These are phyloP conservation scores for Exophiala phaeomuriformis DNA, from an alignment of 2,329 filamentous ascomycete genomes.

Conservation along the genomic window DNA sequence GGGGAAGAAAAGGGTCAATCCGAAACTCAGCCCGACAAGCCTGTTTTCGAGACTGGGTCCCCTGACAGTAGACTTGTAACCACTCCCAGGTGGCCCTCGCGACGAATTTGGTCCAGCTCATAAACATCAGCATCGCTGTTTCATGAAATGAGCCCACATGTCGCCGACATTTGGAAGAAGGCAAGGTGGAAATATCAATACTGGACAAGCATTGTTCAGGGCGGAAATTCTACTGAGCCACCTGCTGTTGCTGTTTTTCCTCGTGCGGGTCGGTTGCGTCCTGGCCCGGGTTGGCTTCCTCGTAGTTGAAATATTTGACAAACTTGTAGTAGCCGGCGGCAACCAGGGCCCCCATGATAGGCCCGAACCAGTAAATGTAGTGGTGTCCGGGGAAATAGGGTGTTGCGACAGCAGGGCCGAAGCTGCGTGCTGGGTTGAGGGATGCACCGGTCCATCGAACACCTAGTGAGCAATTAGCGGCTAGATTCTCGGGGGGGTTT, in stretches of 20 bases:
- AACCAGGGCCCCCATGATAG: slow-evolving; percentile 39
- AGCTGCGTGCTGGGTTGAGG: slow-evolving; percentile 43
- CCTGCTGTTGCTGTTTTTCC: neutral
- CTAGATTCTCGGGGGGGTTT: neutral
- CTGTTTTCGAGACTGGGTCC: too few species aligned
- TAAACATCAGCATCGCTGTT: too few species aligned
- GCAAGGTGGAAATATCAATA: too few species aligned
- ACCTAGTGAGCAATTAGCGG: slow-evolving; percentile 28
- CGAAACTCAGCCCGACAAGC: too few species aligned
- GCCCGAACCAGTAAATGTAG: slow-evolving; percentile 36
- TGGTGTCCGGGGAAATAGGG: slow-evolving; percentile 42
- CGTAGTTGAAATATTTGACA: slow-evolving; percentile 39
- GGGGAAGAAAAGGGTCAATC: too few species aligned
- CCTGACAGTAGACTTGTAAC: too few species aligned
- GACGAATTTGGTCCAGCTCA: too few species aligned
- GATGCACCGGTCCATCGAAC: slow-evolving; percentile 43
- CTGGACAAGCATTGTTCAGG: too few species aligned
- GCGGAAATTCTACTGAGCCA: too few species aligned
- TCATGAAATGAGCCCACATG: too few species aligned
- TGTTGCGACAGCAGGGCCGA: slow-evolving; percentile 41
- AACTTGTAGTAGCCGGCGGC: slow-evolving; percentile 44
- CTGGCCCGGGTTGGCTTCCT: slow-evolving; percentile 44
- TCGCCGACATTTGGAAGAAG: too few species aligned
- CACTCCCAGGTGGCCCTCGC: too few species aligned
- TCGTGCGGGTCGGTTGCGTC: slow-evolving; percentile 36